These are phyloP conservation scores for Xylaria intraflava DNA, from an alignment of 495 filamentous ascomycete species.

Conservation along the genomic window DNA sequence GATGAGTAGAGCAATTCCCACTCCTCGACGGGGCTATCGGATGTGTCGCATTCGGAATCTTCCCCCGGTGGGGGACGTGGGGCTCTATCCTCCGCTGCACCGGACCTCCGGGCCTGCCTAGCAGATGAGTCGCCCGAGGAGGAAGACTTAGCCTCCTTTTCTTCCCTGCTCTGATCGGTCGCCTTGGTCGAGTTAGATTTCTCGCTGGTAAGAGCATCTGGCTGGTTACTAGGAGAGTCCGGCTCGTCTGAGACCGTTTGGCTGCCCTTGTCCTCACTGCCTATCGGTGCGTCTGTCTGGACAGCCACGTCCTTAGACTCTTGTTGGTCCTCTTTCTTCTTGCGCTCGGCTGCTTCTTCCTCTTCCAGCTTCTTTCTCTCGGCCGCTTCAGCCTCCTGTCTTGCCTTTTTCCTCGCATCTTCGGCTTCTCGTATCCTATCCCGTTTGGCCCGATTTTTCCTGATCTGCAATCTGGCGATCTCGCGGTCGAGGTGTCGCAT, in stretches of 20 bases:
- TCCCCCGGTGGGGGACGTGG: slow-evolving; percentile 16
- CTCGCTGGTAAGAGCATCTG: slow-evolving; percentile 6
- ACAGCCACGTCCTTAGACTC: slow-evolving; percentile 35
- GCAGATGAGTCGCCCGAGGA: not conserved
- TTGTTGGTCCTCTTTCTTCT: slow-evolving; percentile 32
- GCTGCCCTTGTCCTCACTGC: slow-evolving; percentile 24
- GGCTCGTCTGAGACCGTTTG: slow-evolving; percentile 13
- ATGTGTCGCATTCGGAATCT: slow-evolving; percentile 40
- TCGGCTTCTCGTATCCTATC: slow-evolving; percentile 41
- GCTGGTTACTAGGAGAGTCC: slow-evolving; percentile 14
- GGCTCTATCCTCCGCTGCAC: slow-evolving; percentile 8
- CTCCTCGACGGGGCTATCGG: slow-evolving; percentile 43
- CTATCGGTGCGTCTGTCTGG: slow-evolving; percentile 25
- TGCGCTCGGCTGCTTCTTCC: slow-evolving; percentile 22
- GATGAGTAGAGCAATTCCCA: slow-evolving; percentile 46
- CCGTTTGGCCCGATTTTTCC: slow-evolving; percentile 38
- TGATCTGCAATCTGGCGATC: slow-evolving; percentile 29
- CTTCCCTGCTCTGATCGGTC: slow-evolving; percentile 12
- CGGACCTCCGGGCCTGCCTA: not conserved
- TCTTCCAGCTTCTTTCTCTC: slow-evolving; percentile 20
- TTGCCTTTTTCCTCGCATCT: slow-evolving; percentile 42
- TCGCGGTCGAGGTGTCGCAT: slow-evolving; percentile 36
- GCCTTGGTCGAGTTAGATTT: slow-evolving; percentile 14
- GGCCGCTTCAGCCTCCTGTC: slow-evolving; percentile 18
- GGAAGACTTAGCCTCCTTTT: slow-evolving; percentile 3